These are phyloP conservation scores for Corchorus olitorius DNA, from an alignment of 345 rosid genomes.

Conservation along the genomic window DNA sequence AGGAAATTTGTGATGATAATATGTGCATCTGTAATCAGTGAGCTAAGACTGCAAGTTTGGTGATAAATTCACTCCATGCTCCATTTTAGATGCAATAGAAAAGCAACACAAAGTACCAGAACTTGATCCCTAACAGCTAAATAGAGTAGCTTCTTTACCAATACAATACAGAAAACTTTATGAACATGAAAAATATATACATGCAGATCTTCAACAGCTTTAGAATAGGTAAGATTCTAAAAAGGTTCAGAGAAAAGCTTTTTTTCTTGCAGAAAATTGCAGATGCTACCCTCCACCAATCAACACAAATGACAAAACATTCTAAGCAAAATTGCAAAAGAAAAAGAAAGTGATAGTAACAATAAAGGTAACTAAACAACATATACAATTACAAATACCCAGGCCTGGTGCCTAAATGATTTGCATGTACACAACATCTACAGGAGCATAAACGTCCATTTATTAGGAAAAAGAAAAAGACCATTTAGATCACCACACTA, in stretches of 20 bases:
- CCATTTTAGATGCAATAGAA: too few relatives aligned
- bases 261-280: not conserved
- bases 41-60: too few relatives aligned
- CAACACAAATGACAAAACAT: too few relatives aligned
- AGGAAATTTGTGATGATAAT: too few relatives aligned
- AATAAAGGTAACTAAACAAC: not conserved
- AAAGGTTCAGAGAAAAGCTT: not conserved
- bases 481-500: not conserved
- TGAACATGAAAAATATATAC: too few relatives aligned
- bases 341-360: not conserved
- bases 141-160: not conserved
- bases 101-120: too few relatives aligned
- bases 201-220: not conserved
- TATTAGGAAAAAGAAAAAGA: not conserved
- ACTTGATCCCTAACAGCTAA: not conserved
- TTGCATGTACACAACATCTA: not conserved
- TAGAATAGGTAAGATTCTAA: not conserved
- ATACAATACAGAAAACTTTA: not conserved
- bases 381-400: not conserved
- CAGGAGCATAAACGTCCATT: conserved; percentile 1
- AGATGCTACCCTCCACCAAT: not conserved
- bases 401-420: not conserved
- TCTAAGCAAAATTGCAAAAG: too few relatives aligned
- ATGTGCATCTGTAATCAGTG: too few relatives aligned
- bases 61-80: too few relatives aligned